phyloP scores from a whole-genome alignment of 768 basidiomycete species.

The Omphalotus guepiniiformis region DNA sequence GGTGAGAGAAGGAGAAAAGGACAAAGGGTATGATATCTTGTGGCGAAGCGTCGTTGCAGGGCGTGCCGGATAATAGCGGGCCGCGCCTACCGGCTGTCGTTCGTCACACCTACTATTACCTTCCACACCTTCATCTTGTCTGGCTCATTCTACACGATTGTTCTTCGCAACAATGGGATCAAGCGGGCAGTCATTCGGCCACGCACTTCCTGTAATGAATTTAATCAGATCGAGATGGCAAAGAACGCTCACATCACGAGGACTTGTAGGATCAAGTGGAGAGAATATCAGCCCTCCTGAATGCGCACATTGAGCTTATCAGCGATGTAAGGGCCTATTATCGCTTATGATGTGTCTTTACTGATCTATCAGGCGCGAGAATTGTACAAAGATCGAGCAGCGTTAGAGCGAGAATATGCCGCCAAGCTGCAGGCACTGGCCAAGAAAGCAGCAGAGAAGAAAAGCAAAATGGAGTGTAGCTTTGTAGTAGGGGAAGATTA shows the following conservation, averaged over 20 bases:
- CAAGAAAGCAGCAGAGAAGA: constrained; percentile 70
- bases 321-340: constrained; percentile 49
- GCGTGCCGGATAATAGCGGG: no score
- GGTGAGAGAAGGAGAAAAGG: no score
- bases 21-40: no score
- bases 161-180: no score
- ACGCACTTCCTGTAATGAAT: constrained; percentile 47
- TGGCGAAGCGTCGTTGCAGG: no score
- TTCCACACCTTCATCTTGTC: no score
- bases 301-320: constrained; percentile 61
- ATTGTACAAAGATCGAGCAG: constrained; percentile 59
- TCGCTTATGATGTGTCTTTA: not conserved
- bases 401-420: constrained; percentile 78
- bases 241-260: constrained; percentile 9
- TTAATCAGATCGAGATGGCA: constrained; percentile 6
- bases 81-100: no score
- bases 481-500: constrained; percentile 68
- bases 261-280: constrained; percentile 67
- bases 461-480: constrained; percentile 47
- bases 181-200: constrained; percentile 41
- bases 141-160: no score
- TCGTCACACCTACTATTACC: no score
- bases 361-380: constrained; percentile 56
- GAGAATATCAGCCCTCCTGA: constrained; percentile 50
- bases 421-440: constrained; percentile 60